Base-by-base conservation (phyloP, 495 filamentous ascomycete genomes). In the Cladorrhinum samala region DNA sequence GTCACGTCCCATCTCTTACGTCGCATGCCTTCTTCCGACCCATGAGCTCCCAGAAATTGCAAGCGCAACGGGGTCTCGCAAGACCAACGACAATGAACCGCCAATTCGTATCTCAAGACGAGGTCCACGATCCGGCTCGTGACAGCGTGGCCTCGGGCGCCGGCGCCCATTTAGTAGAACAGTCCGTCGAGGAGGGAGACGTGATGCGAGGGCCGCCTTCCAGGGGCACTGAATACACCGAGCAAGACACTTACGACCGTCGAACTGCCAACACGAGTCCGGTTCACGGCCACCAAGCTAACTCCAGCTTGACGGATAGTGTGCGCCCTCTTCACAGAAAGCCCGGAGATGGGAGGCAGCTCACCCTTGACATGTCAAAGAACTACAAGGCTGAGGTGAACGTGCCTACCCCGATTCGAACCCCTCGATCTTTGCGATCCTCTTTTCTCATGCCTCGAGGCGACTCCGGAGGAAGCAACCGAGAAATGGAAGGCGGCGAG, bases 31-130 rank as follows among this genome's bases (percentile, higher is more conserved):
- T 98, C 68, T 96, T 96, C 60, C 84, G 85, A 8, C 93, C 93
- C 16, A 95, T 98, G 93, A 96, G 91, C 71, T 94, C 90, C 19
- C 91, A 96, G 68, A 83, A 88, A 64, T 75, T 96, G 45, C 93
- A 98, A 68, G 91, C 90, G 47, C 94, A 97, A 66, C 77, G 93
- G 63, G 83, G 83, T 43, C 75, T 78, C 17, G 55, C 68, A 11
- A 65, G 75, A 30, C 70, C 74, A 8, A 49, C 66, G 8, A 68
- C 68, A 11, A 63, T 66, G 54, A 65, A 55, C 16, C 66, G 74
- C 50, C 70, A 65, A 45, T 56, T 70, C 39, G 50, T 64, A 53
- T 43, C 61, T 2, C 49, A 63, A 9, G 71, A 74, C 16, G 68
- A 68, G 16, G 56, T 60, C 30, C 49, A 45, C 39, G 61, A 60